A percentile compares a stretch with the other conserved stretches of the same genome.
These are phyloP conservation scores for Corylus avellana DNA, from an alignment of 306 rosid genomes.

Conservation along the genomic window DNA sequence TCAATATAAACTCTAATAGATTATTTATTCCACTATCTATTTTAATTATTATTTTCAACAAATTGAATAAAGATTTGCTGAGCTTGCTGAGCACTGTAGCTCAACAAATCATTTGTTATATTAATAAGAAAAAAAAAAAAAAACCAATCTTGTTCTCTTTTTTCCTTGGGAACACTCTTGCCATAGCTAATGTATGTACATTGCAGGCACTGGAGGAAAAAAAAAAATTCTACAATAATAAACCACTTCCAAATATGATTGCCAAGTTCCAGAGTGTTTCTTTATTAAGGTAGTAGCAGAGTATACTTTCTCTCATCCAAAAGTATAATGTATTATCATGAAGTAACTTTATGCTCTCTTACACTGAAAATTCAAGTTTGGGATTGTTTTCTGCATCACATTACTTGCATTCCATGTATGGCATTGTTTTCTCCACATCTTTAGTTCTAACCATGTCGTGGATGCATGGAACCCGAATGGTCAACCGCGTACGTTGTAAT, in stretches of 20 bases:
- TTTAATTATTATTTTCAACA: no score
- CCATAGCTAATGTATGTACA: background rate
- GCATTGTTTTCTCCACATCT: conserved; percentile 17
- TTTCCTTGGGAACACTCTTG: background rate
- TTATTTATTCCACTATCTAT: no score
- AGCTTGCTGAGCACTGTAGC: no score
- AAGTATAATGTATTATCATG: background rate
- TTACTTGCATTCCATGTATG: background rate
- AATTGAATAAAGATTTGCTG: no score
- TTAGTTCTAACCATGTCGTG: conserved; percentile 14
- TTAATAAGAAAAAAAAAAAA: no score
- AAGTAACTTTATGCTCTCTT: background rate
- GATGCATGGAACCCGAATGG: conserved; percentile 12
- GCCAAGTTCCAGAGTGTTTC: background rate
- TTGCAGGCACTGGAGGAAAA: background rate
- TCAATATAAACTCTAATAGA: no score
- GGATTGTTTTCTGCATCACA: background rate
- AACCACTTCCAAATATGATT: background rate
- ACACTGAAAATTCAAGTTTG: background rate
- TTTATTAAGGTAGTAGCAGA: background rate
- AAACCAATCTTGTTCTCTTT: no score
- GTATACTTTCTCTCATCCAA: background rate
- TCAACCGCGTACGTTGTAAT: conserved; percentile 1
- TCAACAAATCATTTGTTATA: no score
- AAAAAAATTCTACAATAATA: no score